phyloP scores from a whole-genome alignment of 1,284 basidiomycete species.

The Tilletia horrida region DNA sequence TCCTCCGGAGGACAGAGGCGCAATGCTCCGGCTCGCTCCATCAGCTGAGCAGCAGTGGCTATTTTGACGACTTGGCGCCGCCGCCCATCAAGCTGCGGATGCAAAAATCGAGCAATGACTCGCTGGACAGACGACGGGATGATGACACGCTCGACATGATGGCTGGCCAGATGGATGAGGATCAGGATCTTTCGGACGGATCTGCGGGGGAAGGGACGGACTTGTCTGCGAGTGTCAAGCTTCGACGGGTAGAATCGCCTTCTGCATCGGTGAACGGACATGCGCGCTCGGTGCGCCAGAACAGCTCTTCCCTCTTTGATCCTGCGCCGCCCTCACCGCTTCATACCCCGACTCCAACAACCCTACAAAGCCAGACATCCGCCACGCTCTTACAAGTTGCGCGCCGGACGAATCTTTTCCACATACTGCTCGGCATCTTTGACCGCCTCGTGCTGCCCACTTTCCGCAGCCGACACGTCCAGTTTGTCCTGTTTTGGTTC shows the following conservation, averaged over 20 bases:
- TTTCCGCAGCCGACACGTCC: conserved; percentile 93
- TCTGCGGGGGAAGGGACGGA: not conserved
- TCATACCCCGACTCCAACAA: not conserved
- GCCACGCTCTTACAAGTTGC: not conserved
- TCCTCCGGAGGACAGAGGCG: conserved; percentile 62
- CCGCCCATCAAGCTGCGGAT: not conserved
- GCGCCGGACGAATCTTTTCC: conserved; percentile 60
- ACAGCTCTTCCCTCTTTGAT: not conserved
- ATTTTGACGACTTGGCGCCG: not conserved
- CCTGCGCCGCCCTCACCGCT: not conserved
- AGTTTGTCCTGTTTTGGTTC: conserved; percentile 95
- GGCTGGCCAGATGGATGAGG: conserved; percentile 11
- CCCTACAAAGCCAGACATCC: too few species aligned
- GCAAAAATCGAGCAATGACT: not conserved
- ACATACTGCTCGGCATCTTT: conserved; percentile 84
- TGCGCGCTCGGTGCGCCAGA: too few species aligned
- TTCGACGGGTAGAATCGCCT: conserved; percentile 11
- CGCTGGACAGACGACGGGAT: not conserved
- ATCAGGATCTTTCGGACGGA: not conserved
- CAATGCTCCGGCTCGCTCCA: conserved; percentile 16
- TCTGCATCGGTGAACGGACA: not conserved
- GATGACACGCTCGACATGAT: conserved; percentile 9
- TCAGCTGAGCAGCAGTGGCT: not conserved
- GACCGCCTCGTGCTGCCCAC: conserved; percentile 88
- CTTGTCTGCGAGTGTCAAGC: conserved; percentile 1